Evolutionary conservation across 371 early-diverging fungal genomes (phyloP).

Genomic region (Haplosporangium sp.): DNA sequence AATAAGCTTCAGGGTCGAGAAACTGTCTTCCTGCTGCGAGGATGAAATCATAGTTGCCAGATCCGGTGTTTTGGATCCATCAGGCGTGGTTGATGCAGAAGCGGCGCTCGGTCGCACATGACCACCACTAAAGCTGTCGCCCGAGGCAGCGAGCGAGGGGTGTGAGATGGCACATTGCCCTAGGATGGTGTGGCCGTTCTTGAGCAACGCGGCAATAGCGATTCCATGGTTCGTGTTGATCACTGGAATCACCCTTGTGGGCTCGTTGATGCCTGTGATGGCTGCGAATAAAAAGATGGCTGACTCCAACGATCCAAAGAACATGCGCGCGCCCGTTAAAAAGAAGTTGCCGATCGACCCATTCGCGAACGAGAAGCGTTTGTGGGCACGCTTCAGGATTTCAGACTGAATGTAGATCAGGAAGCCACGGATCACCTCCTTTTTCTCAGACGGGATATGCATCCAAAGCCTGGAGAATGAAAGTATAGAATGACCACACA

Average conservation of each 20-base stretch:
- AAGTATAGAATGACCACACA: neutral
- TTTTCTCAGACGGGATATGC: constrained; percentile 68
- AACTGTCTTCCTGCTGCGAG: constrained; percentile 36
- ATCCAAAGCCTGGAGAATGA: constrained; percentile 61
- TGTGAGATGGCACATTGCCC: constrained; percentile 82
- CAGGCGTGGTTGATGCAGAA: constrained; percentile 22
- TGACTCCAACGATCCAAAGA: constrained; percentile 74
- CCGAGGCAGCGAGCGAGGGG: constrained; percentile 57
- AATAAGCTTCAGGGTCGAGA: constrained; percentile 43
- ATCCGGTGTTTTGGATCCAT: constrained; percentile 31
- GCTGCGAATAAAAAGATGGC: constrained; percentile 74
- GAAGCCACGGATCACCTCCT: constrained; percentile 78
- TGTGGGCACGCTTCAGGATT: constrained; percentile 70
- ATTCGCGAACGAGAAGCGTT: constrained; percentile 76
- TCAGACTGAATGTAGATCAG: constrained; percentile 74
- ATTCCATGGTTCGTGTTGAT: constrained; percentile 70
- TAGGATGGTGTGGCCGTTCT: constrained; percentile 62
- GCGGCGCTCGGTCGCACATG: constrained; percentile 17
- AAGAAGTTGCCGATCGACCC: constrained; percentile 84
- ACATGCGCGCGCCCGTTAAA: constrained; percentile 76
- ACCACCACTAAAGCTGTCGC: constrained; percentile 21
- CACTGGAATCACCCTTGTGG: constrained; percentile 69
- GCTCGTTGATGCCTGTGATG: constrained; percentile 68
- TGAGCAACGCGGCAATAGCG: constrained; percentile 70
- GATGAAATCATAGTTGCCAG: constrained; percentile 34